A percentile compares a stretch with the other conserved stretches of the same genome.
Evolutionary conservation across 2,329 filamentous ascomycete species (phyloP).

Genomic region (Penicillium sp.): DNA sequence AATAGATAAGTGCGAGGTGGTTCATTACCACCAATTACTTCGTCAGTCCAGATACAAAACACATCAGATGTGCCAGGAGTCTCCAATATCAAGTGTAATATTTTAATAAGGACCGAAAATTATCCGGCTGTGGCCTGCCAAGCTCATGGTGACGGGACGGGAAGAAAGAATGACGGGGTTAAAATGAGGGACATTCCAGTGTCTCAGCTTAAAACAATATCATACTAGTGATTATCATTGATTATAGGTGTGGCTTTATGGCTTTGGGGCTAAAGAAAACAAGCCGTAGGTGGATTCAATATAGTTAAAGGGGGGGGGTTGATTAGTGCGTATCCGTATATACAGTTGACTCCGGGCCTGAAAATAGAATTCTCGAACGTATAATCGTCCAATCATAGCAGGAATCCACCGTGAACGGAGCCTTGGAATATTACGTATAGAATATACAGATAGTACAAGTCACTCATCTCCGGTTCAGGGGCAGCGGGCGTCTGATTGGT

Average conservation of each 20-base stretch:
- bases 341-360: neutral
- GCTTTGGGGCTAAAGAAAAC: neutral
- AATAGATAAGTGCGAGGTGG: too few species aligned
- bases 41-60: too few species aligned
- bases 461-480: conserved; percentile 22
- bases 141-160: neutral
- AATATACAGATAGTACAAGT: neutral
- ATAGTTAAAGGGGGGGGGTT: neutral
- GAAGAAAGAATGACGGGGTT: neutral
- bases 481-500: conserved; percentile 21
- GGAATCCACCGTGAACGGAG: conserved; percentile 56
- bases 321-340: neutral
- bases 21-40: too few species aligned
- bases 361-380: neutral
- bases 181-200: neutral
- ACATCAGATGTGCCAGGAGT: too few species aligned
- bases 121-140: neutral
- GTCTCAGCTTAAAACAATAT: neutral
- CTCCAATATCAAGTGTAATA: too few species aligned
- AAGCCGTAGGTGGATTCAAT: neutral
- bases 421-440: neutral
- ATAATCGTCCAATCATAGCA: neutral
- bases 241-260: neutral
- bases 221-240: neutral
- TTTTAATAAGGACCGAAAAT: neutral